Evolutionary conservation across 169 alveolate species (phyloP).

Genomic region (Miamiensis avidus): DNA sequence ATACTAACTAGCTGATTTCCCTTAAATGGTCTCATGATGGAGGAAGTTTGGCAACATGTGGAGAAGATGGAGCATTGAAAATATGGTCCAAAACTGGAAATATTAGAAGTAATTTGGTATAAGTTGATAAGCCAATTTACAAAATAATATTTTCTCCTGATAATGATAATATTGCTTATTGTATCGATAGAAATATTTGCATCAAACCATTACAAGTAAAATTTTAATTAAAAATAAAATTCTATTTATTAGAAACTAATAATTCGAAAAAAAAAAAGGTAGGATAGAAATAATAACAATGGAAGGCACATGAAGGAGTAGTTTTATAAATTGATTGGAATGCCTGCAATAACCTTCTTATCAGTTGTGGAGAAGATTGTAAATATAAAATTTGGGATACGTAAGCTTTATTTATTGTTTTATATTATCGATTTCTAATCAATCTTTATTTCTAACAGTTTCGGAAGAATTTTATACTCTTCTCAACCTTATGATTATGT

Average conservation of each 20-base stretch:
- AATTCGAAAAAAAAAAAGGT: conserved; percentile 30
- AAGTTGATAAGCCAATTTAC: conserved; percentile 73
- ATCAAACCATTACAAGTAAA: conserved; percentile 64
- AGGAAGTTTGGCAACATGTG: conserved; percentile 79
- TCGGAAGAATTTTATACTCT: conserved; percentile 78
- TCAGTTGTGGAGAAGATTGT: conserved; percentile 87
- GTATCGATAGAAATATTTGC: conserved; percentile 65
- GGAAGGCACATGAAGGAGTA: conserved; percentile 91
- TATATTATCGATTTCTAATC: background rate
- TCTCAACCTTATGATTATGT: conserved; percentile 85
- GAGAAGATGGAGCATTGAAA: conserved; percentile 87
- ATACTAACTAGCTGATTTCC: conserved; percentile 46
- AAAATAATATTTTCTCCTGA: conserved; percentile 81
- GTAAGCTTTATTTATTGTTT: background rate
- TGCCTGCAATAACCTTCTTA: conserved; percentile 66
- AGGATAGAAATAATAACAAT: conserved; percentile 67
- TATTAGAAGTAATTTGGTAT: conserved; percentile 73
- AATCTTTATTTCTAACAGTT: no score
- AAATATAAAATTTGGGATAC: conserved; percentile 85
- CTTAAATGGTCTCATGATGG: conserved; percentile 88
- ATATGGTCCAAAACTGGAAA: conserved; percentile 87
- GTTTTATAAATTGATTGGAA: conserved; percentile 83
- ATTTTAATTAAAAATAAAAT: background rate
- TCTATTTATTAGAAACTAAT: no score
- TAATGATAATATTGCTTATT: conserved; percentile 71